Evolutionary conservation across 352 stramenopile genomes (phyloP).

Genomic region (Pythium periplocum): DNA sequence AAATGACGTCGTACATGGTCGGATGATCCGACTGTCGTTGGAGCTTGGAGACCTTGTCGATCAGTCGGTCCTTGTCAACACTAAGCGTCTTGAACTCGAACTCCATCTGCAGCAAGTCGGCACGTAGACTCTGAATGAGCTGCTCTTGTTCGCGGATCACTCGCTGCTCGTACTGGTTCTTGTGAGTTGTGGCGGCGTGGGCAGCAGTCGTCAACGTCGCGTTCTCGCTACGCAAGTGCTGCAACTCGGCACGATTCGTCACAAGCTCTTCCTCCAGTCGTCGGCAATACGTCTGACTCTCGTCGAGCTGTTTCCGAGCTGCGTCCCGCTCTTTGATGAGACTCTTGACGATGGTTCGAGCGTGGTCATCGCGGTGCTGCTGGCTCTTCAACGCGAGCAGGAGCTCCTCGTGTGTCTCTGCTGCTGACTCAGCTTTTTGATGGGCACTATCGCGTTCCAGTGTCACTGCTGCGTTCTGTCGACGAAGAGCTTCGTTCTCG

Average conservation of each 20-base stretch:
- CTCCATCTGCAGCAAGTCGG: constrained; percentile 58
- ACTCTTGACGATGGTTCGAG: constrained; percentile 18
- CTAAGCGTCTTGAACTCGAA: constrained; percentile 56
- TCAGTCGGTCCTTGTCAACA: constrained; percentile 33
- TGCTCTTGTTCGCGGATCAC: constrained; percentile 40
- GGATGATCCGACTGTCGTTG: constrained; percentile 12
- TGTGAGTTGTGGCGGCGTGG: constrained; percentile 14
- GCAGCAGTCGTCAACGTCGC: constrained; percentile 30
- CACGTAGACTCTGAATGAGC: constrained; percentile 44
- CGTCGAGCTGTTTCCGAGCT: constrained; percentile 33
- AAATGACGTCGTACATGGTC: constrained; percentile 40
- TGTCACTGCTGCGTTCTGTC: constrained; percentile 24
- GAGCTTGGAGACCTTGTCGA: constrained; percentile 28
- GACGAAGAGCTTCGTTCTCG: constrained; percentile 41
- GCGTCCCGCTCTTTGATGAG: constrained; percentile 25
- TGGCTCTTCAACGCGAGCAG: constrained; percentile 34
- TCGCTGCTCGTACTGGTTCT: constrained; percentile 22
- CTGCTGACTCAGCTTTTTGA: constrained; percentile 13
- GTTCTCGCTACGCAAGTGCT: constrained; percentile 41
- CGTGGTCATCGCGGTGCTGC: constrained; percentile 30
- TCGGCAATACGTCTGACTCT: constrained; percentile 40
- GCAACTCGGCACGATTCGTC: constrained; percentile 27
- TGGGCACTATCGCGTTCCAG: constrained; percentile 22
- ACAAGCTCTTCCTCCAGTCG: constrained; percentile 48
- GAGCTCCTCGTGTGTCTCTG: constrained; percentile 48